A percentile compares a stretch with the other conserved stretches of the same genome.
Conservation (phyloP, 176 grass and related monocot genomes). For the Eleusine coracana region DNA sequence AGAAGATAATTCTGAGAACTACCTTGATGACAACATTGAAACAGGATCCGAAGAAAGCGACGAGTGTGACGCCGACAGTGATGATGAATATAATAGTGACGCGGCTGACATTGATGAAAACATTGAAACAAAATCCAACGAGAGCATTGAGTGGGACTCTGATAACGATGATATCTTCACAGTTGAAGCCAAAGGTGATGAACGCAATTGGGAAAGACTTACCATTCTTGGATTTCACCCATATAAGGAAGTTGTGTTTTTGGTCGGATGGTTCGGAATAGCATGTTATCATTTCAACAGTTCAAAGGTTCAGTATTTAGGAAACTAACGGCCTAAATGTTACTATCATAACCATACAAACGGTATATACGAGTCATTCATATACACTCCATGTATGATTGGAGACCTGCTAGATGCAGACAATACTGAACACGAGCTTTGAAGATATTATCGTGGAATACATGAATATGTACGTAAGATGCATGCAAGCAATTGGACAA, state of each 20-base stretch:
- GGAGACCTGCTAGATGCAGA: no score
- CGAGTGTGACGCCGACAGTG: no score
- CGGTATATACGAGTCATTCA: no score
- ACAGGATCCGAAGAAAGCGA: background rate
- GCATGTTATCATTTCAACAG: slow-evolving; percentile 29
- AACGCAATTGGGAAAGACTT: no score
- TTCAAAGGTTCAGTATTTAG: slow-evolving; percentile 31
- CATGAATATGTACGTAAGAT: no score
- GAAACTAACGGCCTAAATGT: background rate
- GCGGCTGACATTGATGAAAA: no score
- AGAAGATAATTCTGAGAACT: background rate
- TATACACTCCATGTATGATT: no score
- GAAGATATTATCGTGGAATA: no score
- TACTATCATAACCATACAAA: background rate
- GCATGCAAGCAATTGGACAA: no score
- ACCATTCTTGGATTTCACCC: slow-evolving; percentile 22
- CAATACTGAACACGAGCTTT: no score
- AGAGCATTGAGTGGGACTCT: slow-evolving; percentile 7
- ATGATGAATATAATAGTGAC: no score
- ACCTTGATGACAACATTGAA: background rate
- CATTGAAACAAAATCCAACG: background rate
- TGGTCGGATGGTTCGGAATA: background rate
- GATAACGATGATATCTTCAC: slow-evolving; percentile 24
- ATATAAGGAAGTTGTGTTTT: slow-evolving; percentile 17
- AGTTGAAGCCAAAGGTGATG: background rate